Conservation (phyloP, 805 yeast genomes). For the Saturnispora besseyi region DNA sequence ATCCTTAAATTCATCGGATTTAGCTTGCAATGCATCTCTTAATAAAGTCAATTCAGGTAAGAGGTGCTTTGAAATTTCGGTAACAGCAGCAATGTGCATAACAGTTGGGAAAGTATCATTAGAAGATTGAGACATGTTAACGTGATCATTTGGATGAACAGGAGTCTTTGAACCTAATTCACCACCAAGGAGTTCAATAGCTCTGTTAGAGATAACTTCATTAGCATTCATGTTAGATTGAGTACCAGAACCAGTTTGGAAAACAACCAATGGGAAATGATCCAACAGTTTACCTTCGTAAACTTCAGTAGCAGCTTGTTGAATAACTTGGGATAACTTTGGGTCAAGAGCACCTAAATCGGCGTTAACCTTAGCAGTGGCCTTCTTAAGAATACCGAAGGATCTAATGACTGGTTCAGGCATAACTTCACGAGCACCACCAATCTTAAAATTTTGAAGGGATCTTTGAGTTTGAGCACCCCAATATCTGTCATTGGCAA, state of each 20-base stretch:
- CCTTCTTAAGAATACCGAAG: constrained; percentile 88
- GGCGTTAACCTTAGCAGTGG: constrained; percentile 87
- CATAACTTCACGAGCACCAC: constrained; percentile 83
- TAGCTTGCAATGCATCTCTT: constrained; percentile 67
- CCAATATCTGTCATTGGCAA: constrained; percentile 73
- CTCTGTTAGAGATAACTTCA: constrained; percentile 97
- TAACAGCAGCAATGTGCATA: constrained; percentile 98
- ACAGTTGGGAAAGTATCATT: constrained; percentile 99
- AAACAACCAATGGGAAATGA: constrained; percentile 96
- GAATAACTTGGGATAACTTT: constrained; percentile 72
- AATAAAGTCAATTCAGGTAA: constrained; percentile 73
- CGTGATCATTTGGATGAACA: constrained; percentile 98
- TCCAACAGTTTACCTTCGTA: constrained; percentile 83
- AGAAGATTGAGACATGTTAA: constrained; percentile 97
- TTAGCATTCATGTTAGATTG: constrained; percentile 99
- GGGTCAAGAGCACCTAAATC: constrained; percentile 78
- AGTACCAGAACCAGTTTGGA: constrained; percentile 99
- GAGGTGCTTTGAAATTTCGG: constrained; percentile 67
- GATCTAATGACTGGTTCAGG: constrained; percentile 88
- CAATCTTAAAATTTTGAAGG: constrained; percentile 87
- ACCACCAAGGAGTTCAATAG: constrained; percentile 93
- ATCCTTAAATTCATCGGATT: constrained; percentile 73
- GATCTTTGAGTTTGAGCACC: constrained; percentile 98
- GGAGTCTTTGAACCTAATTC: constrained; percentile 84
- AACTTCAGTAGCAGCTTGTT: constrained; percentile 93